These are phyloP conservation scores for Neurospora sp. DNA, from an alignment of 2,329 filamentous ascomycete genomes.

Conservation along the genomic window DNA sequence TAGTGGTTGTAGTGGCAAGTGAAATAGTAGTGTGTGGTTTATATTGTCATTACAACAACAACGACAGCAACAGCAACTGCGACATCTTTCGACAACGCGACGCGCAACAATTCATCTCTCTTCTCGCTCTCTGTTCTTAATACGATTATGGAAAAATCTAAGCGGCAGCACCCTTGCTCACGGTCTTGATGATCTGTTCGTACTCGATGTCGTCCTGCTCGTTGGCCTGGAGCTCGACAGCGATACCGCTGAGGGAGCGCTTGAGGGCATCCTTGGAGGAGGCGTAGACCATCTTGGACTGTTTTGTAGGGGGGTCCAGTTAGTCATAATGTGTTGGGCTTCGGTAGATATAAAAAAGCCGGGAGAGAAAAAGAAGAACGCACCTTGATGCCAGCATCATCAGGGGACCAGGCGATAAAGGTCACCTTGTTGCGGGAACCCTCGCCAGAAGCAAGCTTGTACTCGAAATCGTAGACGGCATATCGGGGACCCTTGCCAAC, in stretches of 20 bases:
- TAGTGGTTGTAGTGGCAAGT: not conserved
- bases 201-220: slow-evolving; percentile 75
- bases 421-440: slow-evolving; percentile 70
- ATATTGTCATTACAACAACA: slow-evolving; percentile 3
- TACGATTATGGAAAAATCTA: slow-evolving; percentile 1
- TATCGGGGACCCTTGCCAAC: slow-evolving; percentile 63
- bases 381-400: slow-evolving; percentile 72
- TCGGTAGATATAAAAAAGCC: not conserved
- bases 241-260: slow-evolving; percentile 66
- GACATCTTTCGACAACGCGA: not conserved
- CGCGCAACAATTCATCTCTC: not conserved
- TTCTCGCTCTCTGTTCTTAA: not conserved
- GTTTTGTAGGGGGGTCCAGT: not conserved
- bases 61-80: not conserved
- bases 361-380: slow-evolving; percentile 22
- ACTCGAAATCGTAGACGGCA: slow-evolving; percentile 79
- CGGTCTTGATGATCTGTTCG: slow-evolving; percentile 56
- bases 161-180: slow-evolving; percentile 51
- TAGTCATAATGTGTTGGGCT: slow-evolving; percentile 4
- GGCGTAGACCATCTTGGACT: slow-evolving; percentile 87
- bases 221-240: slow-evolving; percentile 73
- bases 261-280: slow-evolving; percentile 82
- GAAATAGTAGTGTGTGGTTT: not conserved
- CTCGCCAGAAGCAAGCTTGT: slow-evolving; percentile 61
- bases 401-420: slow-evolving; percentile 72